A percentile compares a stretch with the other conserved stretches of the same genome.
phyloP scores from a whole-genome alignment of 495 filamentous ascomycete genomes.

The Hyaloscypha variabilis region DNA sequence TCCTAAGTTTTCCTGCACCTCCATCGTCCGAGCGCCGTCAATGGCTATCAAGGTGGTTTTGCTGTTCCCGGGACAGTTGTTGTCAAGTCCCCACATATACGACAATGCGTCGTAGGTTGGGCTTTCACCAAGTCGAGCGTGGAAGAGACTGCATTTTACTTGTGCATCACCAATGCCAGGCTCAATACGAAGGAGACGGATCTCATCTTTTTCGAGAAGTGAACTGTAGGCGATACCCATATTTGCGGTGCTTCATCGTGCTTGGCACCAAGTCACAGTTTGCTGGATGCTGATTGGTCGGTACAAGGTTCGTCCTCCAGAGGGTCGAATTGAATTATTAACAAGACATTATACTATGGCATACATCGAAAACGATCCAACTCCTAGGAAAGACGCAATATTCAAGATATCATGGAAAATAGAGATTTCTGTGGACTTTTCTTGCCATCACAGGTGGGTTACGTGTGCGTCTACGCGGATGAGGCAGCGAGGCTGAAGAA shows the following conservation, averaged over 20 bases:
- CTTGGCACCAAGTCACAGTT: background rate
- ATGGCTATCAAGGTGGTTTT: background rate
- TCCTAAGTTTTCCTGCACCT: conserved; percentile 7
- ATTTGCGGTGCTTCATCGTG: background rate
- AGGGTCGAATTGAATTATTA: background rate
- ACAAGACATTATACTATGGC: background rate
- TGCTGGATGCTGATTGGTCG: conserved; percentile 11
- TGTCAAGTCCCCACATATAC: conserved; percentile 1
- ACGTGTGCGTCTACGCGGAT: background rate
- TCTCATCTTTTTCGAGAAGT: conserved; percentile 6
- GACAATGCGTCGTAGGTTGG: conserved; percentile 10
- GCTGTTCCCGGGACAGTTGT: background rate
- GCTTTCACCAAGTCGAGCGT: conserved; percentile 5
- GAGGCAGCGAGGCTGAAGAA: no score
- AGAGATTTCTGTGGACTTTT: background rate
- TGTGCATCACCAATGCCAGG: background rate
- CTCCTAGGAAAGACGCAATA: background rate
- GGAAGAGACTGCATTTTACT: background rate
- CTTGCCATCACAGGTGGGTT: background rate
- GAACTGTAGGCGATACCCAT: background rate
- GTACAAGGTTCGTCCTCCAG: background rate
- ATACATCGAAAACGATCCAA: background rate
- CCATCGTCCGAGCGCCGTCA: background rate
- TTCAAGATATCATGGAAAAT: background rate
- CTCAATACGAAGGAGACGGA: conserved; percentile 8